Conservation (phyloP, 1,139 yeast genomes). For the Saccharomyces hybrid region DNA sequence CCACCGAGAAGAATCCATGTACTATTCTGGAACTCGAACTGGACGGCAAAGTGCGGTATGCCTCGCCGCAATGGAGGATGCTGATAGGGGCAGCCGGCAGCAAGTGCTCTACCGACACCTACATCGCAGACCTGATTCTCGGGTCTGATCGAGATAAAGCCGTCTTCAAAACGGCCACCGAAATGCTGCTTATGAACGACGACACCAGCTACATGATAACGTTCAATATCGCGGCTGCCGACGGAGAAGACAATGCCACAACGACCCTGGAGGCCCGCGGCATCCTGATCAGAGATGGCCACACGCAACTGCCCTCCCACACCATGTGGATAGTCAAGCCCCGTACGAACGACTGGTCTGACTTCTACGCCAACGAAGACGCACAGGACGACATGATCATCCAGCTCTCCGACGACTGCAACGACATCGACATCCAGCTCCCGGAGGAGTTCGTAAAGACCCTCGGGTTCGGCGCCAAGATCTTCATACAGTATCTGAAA, state of each 20-base stretch:
- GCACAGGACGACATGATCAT: conserved; percentile 44
- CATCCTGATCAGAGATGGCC: conserved; percentile 66
- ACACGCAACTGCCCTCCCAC: conserved; percentile 54
- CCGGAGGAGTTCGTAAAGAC: conserved; percentile 61
- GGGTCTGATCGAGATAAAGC: conserved; percentile 60
- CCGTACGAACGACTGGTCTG: conserved; percentile 43
- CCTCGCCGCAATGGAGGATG: conserved; percentile 69
- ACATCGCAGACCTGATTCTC: conserved; percentile 56
- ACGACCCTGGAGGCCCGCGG: conserved; percentile 92
- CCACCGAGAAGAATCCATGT: conserved; percentile 66
- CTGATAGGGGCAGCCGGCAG: conserved; percentile 47
- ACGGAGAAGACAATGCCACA: conserved; percentile 38
- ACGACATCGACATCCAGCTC: conserved; percentile 48
- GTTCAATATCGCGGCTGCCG: conserved; percentile 34
- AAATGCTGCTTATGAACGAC: conserved; percentile 65
- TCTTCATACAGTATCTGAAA: conserved; percentile 67
- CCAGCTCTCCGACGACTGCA: conserved; percentile 50
- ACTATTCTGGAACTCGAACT: conserved; percentile 79
- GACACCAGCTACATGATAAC: conserved; percentile 63
- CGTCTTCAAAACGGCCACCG: conserved; percentile 65
- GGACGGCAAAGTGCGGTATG: conserved; percentile 66
- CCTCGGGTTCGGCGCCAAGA: conserved; percentile 83
- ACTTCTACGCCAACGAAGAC: conserved; percentile 1
- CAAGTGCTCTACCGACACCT: conserved; percentile 16
- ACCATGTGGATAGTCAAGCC: conserved; percentile 93